Base-by-base conservation (phyloP, 202 grass and related monocot species). In the Carex arenaria region DNA sequence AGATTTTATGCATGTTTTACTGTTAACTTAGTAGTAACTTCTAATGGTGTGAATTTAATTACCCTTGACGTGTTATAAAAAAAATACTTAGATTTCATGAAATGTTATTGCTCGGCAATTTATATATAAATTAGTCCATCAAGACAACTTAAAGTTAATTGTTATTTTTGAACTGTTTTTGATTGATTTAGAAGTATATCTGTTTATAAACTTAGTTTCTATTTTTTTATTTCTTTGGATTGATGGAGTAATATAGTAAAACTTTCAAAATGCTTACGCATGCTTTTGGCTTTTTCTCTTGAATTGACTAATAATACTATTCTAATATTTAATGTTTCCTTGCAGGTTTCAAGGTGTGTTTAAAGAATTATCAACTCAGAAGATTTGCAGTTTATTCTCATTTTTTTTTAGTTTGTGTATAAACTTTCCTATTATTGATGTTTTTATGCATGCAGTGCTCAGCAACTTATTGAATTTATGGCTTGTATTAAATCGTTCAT, bases 281-380 rank as follows among this genome's bases (percentile, higher is more conserved):
- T 77, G 28, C 28, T 36, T 55, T 30, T 2, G 22, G 5, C 23
- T 11, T 56, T 77, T 57, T 59, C 15, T 77, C 26, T 77, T 77
- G 52, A 10, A 57, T 59, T 56, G 15, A 34, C 72, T 57, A 54
- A 55, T 53, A 0, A 54, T 18, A 74, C 18, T 71, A 10, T 72
- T 73, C 70, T 73, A 64, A 19, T 14, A 5, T 52, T 32, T 52
- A 17, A 15, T 82, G 9, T 47, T 82, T 69, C 31, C 17, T 19
- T 68, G 38, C 64, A 82, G 80, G 80, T 82, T 82, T 82, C 80
- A 69, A 82, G 62, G 42, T 66, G 19, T 65, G 60, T 81, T 65
- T 81, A 63, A 67, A 67, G 42, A 52, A 19, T 36, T 18, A 55
- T 53, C 80, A 78, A 59, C 8, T n/a, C 38, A 18, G 34, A 34